These are phyloP conservation scores for Eimeria sp. DNA, from an alignment of 169 alveolate genomes.

Conservation along the genomic window DNA sequence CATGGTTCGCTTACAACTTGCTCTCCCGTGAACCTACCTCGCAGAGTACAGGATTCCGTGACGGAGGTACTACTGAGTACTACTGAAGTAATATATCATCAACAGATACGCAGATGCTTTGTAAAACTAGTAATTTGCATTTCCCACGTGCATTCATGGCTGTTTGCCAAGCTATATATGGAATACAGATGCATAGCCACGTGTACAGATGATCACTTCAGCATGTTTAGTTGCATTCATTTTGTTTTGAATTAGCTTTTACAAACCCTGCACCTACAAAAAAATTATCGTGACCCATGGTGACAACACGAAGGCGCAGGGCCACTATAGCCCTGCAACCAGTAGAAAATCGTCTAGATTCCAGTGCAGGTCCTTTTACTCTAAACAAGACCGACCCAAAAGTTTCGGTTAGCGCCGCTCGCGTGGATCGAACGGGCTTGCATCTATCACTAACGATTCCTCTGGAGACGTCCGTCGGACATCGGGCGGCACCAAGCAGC, in stretches of 20 bases:
- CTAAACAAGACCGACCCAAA: conserved; percentile 42
- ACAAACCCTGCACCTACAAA: background rate
- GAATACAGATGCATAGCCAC: background rate
- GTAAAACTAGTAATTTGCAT: background rate
- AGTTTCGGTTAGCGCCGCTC: conserved; percentile 56
- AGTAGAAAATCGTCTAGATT: background rate
- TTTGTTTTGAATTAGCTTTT: background rate
- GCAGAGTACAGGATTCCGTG: background rate
- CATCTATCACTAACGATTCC: conserved; percentile 58
- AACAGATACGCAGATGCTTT: background rate
- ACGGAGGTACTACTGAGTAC: too few species aligned
- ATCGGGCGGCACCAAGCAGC: background rate
- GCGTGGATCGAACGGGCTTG: conserved; percentile 28
- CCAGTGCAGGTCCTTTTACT: conserved; percentile 46
- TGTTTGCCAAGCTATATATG: background rate
- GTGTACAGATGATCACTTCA: background rate
- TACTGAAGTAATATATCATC: background rate
- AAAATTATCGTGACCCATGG: background rate
- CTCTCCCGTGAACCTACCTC: background rate
- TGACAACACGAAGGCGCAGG: conserved; percentile 39
- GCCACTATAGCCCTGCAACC: conserved; percentile 1
- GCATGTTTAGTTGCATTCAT: background rate
- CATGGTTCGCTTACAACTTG: background rate
- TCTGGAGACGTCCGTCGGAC: conserved; percentile 25
- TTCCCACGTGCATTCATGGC: background rate